Evolutionary conservation across 768 basidiomycete genomes (phyloP), one percentile per base, ranked within the genome.

Genomic region (Paxillus ammoniavirescens): DNA sequence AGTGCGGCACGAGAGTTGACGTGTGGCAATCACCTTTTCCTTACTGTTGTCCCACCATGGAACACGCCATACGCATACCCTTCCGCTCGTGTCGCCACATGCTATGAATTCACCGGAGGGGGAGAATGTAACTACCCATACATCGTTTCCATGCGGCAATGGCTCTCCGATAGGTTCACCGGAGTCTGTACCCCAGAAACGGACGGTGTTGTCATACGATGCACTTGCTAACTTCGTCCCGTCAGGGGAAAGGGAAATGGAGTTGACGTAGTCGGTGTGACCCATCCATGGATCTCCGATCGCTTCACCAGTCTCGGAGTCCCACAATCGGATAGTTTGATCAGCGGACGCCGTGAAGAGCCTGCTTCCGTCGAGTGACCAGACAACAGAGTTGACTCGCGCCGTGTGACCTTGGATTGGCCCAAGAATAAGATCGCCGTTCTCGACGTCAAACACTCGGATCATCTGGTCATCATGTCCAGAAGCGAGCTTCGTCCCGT

Each of bases 341-440:
- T 47, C 18, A 3, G 1, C 0, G 0, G 47, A 50, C 2, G 4
- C 12, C 37, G 58, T 53, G 43, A 53, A 60, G 12, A 63, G 17
- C 5, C 4, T 49, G 31, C 26, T 50, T 5, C 61, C 61, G 35
- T 60, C 58, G 4, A 0, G 46, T 14, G 61, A 56, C 61, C 61
- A 63, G 4, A 48, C n/a, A 4, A 61, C 15, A 35, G 17, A 33
- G 5, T 1, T 6, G n/a, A 57, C n/a, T n/a, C n/a, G n/a, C n/a
- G n/a, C n/a, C 30, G 2, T 15, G 23, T 46, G 53, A 28, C 42
- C 42, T 8, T 23, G 15, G 5, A 41, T 21, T 2, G 47, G 45
- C 13, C 23, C 41, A 9, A 52, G 12, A 21, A 42, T 42, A 2
- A 17, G 23, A 13, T 28, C 23, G 5, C 42, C 42, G 18, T 12